A percentile compares a stretch with the other conserved stretches of the same genome.
phyloP scores from a whole-genome alignment of 2,329 filamentous ascomycete species.

The Botrytis porri region DNA sequence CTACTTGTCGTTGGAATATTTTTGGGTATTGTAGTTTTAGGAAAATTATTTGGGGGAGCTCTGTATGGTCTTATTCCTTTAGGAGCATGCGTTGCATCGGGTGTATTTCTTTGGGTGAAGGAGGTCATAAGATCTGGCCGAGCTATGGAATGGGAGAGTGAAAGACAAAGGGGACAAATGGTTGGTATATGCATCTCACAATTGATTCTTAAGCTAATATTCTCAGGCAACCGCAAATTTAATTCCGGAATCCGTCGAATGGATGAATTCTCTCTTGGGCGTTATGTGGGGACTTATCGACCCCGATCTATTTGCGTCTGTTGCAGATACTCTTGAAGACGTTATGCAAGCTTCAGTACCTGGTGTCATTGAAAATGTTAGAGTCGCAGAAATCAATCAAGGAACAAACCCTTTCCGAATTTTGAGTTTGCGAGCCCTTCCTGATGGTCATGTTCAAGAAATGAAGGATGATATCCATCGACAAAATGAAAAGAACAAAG shows the following conservation, averaged over 20 bases:
- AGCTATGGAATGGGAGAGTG: conserved; percentile 83
- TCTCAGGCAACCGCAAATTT: conserved; percentile 73
- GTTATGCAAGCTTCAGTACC: conserved; percentile 97
- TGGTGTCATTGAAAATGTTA: conserved; percentile 86
- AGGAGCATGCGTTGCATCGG: conserved; percentile 67
- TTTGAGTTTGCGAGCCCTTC: conserved; percentile 79
- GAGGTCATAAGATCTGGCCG: conserved; percentile 79
- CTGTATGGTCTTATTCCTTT: conserved; percentile 75
- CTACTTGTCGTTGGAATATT: conserved; percentile 69
- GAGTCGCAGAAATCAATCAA: conserved; percentile 92
- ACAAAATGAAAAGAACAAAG: conserved; percentile 75
- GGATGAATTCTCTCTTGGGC: conserved; percentile 87
- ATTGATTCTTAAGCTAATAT: not conserved
- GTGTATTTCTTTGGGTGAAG: conserved; percentile 85
- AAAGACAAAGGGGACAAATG: conserved; percentile 78
- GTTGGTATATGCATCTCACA: conserved; percentile 40
- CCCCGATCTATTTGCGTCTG: conserved; percentile 85
- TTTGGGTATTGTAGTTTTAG: conserved; percentile 69
- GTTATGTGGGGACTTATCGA: conserved; percentile 91
- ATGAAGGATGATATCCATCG: conserved; percentile 78
- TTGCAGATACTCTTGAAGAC: conserved; percentile 92
- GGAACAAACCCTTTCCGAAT: conserved; percentile 88
- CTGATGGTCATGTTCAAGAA: conserved; percentile 76
- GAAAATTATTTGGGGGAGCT: conserved; percentile 74
- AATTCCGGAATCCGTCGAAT: conserved; percentile 89